Evolutionary conservation across 2,329 filamentous ascomycete genomes (phyloP).

Genomic region (Trichoderma afroharzianum): DNA sequence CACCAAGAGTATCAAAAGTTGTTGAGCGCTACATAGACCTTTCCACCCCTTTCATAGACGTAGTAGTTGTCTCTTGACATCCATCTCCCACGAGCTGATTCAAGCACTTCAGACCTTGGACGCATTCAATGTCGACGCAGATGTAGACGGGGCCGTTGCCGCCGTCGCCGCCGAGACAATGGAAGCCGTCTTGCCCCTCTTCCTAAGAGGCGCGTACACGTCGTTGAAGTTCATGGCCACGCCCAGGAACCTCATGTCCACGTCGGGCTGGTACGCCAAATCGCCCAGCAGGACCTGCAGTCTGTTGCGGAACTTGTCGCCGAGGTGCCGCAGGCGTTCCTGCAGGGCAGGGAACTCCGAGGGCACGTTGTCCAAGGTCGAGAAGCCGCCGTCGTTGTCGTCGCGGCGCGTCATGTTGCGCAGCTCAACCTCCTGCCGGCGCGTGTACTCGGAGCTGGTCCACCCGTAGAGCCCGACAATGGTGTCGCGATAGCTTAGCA

Average conservation of each 20-base stretch:
- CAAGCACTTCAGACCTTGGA: constrained; percentile 27
- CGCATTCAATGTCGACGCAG: constrained; percentile 23
- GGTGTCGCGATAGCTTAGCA: constrained; percentile 89
- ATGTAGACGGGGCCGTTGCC: constrained; percentile 22
- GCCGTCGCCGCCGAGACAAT: constrained; percentile 24
- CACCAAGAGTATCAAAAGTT: not conserved
- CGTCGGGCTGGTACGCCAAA: constrained; percentile 86
- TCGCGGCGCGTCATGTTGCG: constrained; percentile 58
- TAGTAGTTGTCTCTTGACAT: not conserved
- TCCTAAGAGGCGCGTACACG: constrained; percentile 75
- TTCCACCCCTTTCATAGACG: not conserved
- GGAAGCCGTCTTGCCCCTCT: constrained; percentile 48
- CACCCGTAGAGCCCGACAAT: constrained; percentile 94
- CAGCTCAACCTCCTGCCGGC: constrained; percentile 79
- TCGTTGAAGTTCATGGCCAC: constrained; percentile 99
- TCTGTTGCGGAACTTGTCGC: constrained; percentile 70
- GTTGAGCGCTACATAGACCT: not conserved
- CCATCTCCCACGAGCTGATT: not conserved
- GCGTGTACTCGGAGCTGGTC: constrained; percentile 90
- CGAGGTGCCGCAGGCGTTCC: constrained; percentile 67
- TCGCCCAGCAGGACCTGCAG: constrained; percentile 84
- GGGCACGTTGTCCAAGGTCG: constrained; percentile 52
- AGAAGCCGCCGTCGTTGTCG: constrained; percentile 28
- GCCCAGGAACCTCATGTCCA: constrained; percentile 91
- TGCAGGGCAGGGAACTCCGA: constrained; percentile 71